Conservation (phyloP, 2,329 filamentous ascomycete species). For the Ilyonectria destructans region DNA sequence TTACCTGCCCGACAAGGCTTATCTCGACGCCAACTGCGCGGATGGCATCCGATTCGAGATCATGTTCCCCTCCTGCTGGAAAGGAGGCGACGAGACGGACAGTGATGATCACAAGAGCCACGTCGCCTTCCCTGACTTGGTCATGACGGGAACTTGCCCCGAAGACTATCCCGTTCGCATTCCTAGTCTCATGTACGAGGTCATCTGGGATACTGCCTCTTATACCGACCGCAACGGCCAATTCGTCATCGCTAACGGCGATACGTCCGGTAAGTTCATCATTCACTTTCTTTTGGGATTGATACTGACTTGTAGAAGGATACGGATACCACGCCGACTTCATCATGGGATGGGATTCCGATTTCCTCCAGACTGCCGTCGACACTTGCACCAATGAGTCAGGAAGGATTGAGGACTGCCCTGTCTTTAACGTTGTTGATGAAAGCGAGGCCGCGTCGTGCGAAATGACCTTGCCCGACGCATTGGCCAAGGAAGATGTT, state of each 20-base stretch:
- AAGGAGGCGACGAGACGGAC: constrained; percentile 76
- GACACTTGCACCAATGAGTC: constrained; percentile 81
- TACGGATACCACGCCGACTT: constrained; percentile 86
- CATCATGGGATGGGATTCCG: constrained; percentile 77
- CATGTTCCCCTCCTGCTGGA: constrained; percentile 93
- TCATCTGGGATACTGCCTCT: constrained; percentile 82
- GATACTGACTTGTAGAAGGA: constrained; percentile 60
- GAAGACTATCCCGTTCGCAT: constrained; percentile 77
- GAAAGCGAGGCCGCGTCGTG: constrained; percentile 74
- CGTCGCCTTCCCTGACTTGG: constrained; percentile 83
- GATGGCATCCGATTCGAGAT: constrained; percentile 87
- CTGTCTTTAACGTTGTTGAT: constrained; percentile 80
- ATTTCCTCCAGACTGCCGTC: constrained; percentile 85
- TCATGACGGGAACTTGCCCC: constrained; percentile 85
- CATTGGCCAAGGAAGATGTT: constrained; percentile 74
- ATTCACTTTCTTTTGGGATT: neutral
- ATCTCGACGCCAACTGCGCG: constrained; percentile 85
- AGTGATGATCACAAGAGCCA: constrained; percentile 74
- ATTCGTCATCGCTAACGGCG: constrained; percentile 86
- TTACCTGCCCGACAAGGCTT: constrained; percentile 84
- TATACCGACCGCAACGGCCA: constrained; percentile 76
- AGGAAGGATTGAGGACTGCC: constrained; percentile 82
- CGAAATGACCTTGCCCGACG: constrained; percentile 71
- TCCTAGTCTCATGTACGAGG: constrained; percentile 87
- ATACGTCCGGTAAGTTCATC: constrained; percentile 74